phyloP scores from a whole-genome alignment of 108 stramenopile genomes.

The Seminavis robusta region DNA sequence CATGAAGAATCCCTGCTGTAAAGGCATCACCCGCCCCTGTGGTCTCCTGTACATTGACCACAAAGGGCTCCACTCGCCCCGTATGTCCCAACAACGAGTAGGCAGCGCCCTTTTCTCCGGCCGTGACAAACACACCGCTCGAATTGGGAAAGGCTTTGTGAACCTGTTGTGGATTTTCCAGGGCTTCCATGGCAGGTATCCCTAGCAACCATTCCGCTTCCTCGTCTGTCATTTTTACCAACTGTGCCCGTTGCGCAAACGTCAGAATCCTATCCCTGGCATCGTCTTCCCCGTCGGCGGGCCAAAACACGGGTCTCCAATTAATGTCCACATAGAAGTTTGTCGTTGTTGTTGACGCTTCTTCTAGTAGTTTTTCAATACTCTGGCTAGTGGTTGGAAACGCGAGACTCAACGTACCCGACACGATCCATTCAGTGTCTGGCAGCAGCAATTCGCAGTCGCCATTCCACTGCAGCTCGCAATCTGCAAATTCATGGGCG shows the following conservation, averaged over 20 bases:
- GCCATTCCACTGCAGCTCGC: too few relatives aligned
- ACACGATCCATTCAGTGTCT: conserved; percentile 8
- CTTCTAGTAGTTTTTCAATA: neutral
- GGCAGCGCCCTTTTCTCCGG: conserved; percentile 12
- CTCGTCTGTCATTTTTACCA: conserved; percentile 16
- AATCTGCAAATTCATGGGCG: conserved; percentile 8
- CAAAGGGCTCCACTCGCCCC: conserved; percentile 6
- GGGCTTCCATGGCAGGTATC: neutral
- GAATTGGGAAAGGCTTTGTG: neutral
- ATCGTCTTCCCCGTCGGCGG: neutral
- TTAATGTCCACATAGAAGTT: conserved; percentile 9
- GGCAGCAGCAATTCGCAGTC: neutral
- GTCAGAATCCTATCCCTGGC: neutral
- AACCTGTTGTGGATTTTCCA: conserved; percentile 2
- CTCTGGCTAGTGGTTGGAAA: neutral
- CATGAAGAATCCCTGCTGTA: conserved; percentile 13
- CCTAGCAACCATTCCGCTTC: conserved; percentile 15
- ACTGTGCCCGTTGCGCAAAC: neutral
- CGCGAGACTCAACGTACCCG: conserved; percentile 10
- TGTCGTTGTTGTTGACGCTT: too few relatives aligned
- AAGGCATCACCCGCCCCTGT: conserved; percentile 18
- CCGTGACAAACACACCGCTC: conserved; percentile 3
- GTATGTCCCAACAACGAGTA: conserved; percentile 5
- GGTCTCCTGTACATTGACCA: conserved; percentile 3
- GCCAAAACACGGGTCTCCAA: conserved; percentile 22